Base-by-base conservation (phyloP, 2,329 filamentous ascomycete genomes). In the Didymella segeticola region DNA sequence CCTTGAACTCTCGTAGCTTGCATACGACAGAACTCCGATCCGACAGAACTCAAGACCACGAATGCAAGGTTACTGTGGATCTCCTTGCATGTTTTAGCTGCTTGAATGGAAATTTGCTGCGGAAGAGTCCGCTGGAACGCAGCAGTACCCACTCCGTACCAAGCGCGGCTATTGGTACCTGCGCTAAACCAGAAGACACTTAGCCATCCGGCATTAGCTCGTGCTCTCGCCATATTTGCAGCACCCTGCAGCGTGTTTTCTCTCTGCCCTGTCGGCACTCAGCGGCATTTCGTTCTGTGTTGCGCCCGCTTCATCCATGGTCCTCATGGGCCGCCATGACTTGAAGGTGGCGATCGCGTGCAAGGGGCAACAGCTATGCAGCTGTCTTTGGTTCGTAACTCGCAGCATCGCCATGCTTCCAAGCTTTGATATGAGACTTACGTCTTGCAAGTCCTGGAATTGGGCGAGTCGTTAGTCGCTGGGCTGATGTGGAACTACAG, bases 211-310 rank as follows among this genome's bases (percentile, higher is more conserved):
- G 50, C 53, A 38, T 62, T 64, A 30, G 61, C 61, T 46, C 53
- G 54, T 19, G 42, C 59, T 38, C 50, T 56, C 23, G 55, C 59
- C 30, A 63, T 58, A 20, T 49, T 47, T 20, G 62, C 52, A 39
- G 45, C 51, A 10, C 57, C 49, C 56, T 15, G 56, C 46, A 41
- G 9, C 12, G 42, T 55, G 19, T 29, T 50, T 22, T 39, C 22
- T 30, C n/a, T 43, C 22, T 41, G 47, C 43, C 56, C 23, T 38
- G 60, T 62, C 47, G 15, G 46, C 45, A 22, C 12, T 58, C 47
- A 23, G 59, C 51, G 8, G 57, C 55, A 14, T 39, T 45, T 61
- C 5, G 42, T 5, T 66, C n/a, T 47, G 17, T 57, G 22, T 2
- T 47, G 33, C 6, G 45, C 55, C 49, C 57, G 53, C 26, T 50